Evolutionary conservation across 331 rosid species (phyloP), one percentile per base, ranked within the genome.

Genomic region (Phaseolus coccineus): DNA sequence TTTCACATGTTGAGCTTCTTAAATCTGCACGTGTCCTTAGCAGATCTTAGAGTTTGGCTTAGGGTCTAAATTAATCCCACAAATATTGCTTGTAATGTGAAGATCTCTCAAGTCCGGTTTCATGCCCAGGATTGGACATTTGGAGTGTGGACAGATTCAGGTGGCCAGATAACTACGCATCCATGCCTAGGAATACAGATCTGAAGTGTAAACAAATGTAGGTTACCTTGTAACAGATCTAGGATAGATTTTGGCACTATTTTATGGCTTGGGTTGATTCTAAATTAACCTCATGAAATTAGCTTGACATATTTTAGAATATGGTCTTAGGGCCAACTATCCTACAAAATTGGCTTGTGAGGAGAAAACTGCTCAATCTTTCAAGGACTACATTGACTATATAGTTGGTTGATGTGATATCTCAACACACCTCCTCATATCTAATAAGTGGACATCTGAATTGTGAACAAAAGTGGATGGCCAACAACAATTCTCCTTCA

Each of bases 1-100:
- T 70, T 72, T 28, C 16, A 22, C 11, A 4, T 63, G 27, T 35
- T 47, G 13, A 31, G 61, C 51, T 46, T 76, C 58, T 47, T 61
- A 59, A 44, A 59, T 61, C 11, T 44, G 71, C 37, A 62, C n/a
- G 31, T 61, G 61, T 47, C 27, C 13, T 31, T 64, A 46, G 69
- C 1, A 8, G 47, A 35, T 28, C 4, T 59, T 59, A 28, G 40
- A 59, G 15, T 59, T 59, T 12, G 40, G 19, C 40, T 28, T 11
- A 27, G 8, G 65, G 19, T 58, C 37, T 58, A 27, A 58, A 7
- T 58, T 58, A 25, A 58, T 27, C 10, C 4, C 16, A 59, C 9
- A 59, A 28, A 59, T 13, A 3, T 10, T 19, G 3, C 8, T 59
- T 28, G 19, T 59, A 28, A 28, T 14, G 39, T 59, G 39, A 59